Percentiles rank a stretch among this genome's conserved stretches.
phyloP scores from a whole-genome alignment of 192 early-diverging fungal species.

The Funneliformis mosseae region DNA sequence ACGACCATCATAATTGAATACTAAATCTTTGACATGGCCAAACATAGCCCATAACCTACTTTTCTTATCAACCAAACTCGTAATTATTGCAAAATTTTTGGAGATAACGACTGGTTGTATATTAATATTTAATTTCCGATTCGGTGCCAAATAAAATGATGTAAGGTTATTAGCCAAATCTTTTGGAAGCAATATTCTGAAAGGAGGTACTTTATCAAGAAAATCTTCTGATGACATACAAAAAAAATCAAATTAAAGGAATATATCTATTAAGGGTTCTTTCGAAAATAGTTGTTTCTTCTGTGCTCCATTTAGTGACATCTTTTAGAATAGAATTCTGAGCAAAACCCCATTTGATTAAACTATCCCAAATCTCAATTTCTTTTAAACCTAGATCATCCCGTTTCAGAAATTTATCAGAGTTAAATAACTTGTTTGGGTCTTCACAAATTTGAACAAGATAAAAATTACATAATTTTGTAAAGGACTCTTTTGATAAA shows the following conservation, averaged over 20 bases:
- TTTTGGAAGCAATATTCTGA: background rate
- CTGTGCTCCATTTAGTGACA: background rate
- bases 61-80: background rate
- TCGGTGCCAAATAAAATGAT: background rate
- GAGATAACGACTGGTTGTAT: background rate
- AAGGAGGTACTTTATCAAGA: background rate
- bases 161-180: background rate
- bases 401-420: background rate
- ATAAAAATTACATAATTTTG: background rate
- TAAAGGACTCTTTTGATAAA: background rate
- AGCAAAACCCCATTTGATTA: background rate
- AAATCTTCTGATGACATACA: background rate
- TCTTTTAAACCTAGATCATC: background rate
- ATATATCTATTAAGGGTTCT: background rate
- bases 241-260: no score
- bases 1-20: no score
- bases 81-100: background rate
- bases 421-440: background rate
- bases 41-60: no score
- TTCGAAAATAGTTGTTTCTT: background rate
- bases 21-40: no score
- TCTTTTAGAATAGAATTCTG: background rate
- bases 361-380: background rate
- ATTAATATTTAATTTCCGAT: background rate
- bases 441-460: background rate